phyloP scores from a whole-genome alignment of 352 stramenopile genomes.

The Globisporangium perplexum region DNA sequence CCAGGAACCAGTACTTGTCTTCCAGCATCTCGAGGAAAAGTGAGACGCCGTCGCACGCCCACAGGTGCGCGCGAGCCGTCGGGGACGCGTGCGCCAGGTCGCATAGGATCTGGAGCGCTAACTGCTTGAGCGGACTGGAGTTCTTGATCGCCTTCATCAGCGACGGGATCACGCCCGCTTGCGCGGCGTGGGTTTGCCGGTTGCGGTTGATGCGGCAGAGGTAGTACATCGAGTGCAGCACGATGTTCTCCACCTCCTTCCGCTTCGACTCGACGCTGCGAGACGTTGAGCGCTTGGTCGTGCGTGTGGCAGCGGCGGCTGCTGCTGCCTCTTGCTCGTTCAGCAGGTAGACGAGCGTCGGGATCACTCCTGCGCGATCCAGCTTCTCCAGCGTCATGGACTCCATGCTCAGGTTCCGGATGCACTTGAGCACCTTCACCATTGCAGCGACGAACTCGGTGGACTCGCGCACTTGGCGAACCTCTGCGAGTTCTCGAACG shows the following conservation, averaged over 20 bases:
- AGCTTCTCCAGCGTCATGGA: conserved; percentile 86
- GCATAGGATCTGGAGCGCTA: conserved; percentile 89
- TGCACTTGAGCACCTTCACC: conserved; percentile 80
- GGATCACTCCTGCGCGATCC: conserved; percentile 83
- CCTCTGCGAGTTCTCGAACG: no score
- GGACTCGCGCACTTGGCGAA: conserved; percentile 19
- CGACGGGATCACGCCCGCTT: conserved; percentile 88
- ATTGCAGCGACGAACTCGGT: conserved; percentile 54
- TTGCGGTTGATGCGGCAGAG: conserved; percentile 90
- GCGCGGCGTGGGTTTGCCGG: conserved; percentile 85
- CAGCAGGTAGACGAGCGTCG: conserved; percentile 76
- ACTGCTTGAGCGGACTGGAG: conserved; percentile 87
- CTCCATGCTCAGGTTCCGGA: conserved; percentile 90
- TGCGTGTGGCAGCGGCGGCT: neutral
- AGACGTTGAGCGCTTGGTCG: neutral
- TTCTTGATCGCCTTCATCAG: conserved; percentile 83
- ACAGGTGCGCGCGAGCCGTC: conserved; percentile 79
- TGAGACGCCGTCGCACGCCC: conserved; percentile 67
- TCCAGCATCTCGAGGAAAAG: conserved; percentile 87
- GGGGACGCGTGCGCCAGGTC: conserved; percentile 89
- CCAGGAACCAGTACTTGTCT: conserved; percentile 89
- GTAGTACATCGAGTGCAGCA: conserved; percentile 92
- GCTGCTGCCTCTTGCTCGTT: conserved; percentile 33
- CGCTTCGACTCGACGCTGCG: conserved; percentile 23
- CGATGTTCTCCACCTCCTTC: conserved; percentile 88